These are phyloP conservation scores for Phytophthora crassamura DNA, from an alignment of 352 stramenopile species.

Conservation along the genomic window DNA sequence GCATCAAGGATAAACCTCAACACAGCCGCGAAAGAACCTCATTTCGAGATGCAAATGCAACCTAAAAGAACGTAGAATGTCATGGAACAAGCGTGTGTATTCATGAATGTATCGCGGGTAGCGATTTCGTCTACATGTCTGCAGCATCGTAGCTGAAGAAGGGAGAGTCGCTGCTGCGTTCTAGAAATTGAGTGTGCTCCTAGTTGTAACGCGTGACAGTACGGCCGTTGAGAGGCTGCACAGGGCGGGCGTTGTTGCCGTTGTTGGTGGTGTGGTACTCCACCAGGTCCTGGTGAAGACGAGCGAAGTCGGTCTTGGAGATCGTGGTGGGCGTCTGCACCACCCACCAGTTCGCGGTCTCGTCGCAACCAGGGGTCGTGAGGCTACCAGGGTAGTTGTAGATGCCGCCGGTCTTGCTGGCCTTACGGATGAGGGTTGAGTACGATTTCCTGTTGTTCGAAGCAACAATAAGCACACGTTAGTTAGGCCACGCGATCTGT, in stretches of 20 bases:
- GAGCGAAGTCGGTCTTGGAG: constrained; percentile 38
- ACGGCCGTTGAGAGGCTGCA: constrained; percentile 50
- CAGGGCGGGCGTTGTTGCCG: constrained; percentile 52
- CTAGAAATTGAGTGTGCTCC: background rate
- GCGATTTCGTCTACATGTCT: background rate
- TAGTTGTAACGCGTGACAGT: constrained; percentile 33
- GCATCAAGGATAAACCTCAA: no score
- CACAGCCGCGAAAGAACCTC: background rate
- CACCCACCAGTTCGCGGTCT: constrained; percentile 75
- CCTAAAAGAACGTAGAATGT: constrained; percentile 5
- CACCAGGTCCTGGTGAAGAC: constrained; percentile 40
- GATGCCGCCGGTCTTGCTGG: constrained; percentile 20
- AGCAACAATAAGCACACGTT: background rate
- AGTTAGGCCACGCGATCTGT: background rate
- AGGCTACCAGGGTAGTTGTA: constrained; percentile 80
- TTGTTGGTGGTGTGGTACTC: constrained; percentile 48
- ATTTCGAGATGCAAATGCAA: no score
- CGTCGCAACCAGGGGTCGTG: constrained; percentile 59
- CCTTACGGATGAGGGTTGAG: constrained; percentile 26
- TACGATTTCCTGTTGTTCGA: constrained; percentile 41
- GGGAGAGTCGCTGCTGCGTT: constrained; percentile 32
- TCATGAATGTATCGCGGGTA: constrained; percentile 9
- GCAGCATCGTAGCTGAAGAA: background rate
- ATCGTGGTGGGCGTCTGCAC: constrained; percentile 57
- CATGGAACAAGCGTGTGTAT: background rate